A percentile compares a stretch with the other conserved stretches of the same genome.
Evolutionary conservation across 1,284 basidiomycete genomes (phyloP).

Genomic region (Bondarzewia mesenterica): DNA sequence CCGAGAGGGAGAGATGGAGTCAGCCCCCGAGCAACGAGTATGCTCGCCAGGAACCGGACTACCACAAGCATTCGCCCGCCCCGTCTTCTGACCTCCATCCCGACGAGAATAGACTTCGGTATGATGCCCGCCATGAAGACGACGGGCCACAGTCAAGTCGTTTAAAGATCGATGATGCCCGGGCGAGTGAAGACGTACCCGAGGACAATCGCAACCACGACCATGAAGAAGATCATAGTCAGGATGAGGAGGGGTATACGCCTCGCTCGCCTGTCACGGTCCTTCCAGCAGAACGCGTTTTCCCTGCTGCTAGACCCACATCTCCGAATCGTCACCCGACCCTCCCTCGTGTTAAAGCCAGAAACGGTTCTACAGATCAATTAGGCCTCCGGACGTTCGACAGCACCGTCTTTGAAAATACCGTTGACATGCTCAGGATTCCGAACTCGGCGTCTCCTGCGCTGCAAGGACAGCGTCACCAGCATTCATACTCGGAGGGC

Average conservation of each 20-base stretch:
- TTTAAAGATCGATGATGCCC: conserved; percentile 2
- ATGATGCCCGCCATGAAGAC: conserved; percentile 31
- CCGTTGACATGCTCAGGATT: conserved; percentile 22
- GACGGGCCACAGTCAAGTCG: neutral
- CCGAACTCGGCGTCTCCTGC: neutral
- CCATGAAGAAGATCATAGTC: conserved; percentile 23
- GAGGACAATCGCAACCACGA: conserved; percentile 3
- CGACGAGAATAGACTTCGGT: conserved; percentile 31
- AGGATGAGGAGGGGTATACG: conserved; percentile 43
- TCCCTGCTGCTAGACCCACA: conserved; percentile 10
- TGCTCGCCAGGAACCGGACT: conserved; percentile 15
- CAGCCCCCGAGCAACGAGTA: conserved; percentile 15
- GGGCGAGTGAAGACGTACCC: conserved; percentile 3
- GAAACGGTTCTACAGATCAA: conserved; percentile 51
- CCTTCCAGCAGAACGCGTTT: conserved; percentile 37
- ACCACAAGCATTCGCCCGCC: conserved; percentile 34
- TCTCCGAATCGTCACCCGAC: conserved; percentile 15
- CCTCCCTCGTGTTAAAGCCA: conserved; percentile 25
- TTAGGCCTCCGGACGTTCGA: conserved; percentile 52
- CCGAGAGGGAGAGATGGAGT: conserved; percentile 8
- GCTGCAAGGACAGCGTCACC: conserved; percentile 11
- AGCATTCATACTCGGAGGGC: neutral
- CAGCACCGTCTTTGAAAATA: conserved; percentile 40
- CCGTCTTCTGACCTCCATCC: conserved; percentile 50
- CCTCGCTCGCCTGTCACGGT: conserved; percentile 60